A percentile compares a stretch with the other conserved stretches of the same genome.
phyloP scores from a whole-genome alignment of 129 eudicot species.

The Scalesia atractyloides region DNA sequence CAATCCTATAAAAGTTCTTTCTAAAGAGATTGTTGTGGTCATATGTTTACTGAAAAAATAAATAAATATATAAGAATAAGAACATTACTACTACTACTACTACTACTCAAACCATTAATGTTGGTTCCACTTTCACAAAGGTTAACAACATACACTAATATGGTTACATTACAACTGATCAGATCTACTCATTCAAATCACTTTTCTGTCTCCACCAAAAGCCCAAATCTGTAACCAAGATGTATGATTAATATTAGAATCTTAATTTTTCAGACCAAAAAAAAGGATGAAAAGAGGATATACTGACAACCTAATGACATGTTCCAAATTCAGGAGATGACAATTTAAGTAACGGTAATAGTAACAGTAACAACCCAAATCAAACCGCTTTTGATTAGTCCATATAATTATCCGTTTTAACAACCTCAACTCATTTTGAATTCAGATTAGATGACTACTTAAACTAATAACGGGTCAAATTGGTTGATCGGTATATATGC shows the following conservation, averaged over 20 bases:
- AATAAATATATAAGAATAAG: not conserved
- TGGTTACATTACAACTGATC: not conserved
- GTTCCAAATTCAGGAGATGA: not conserved
- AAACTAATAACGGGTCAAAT: too few species aligned
- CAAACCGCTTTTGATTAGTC: not conserved
- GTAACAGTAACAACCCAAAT: not conserved
- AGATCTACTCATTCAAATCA: conserved; percentile 38
- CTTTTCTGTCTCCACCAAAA: conserved; percentile 88
- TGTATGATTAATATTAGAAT: conserved; percentile 5
- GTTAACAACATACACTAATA: conserved; percentile 3
- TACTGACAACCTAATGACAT: not conserved
- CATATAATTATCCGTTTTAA: too few species aligned
- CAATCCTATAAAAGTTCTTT: not conserved
- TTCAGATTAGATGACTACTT: too few species aligned
- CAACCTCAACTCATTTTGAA: too few species aligned
- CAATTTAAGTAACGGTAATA: not conserved
- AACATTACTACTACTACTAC: not conserved
- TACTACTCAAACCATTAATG: conserved; percentile 21
- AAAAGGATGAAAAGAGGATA: not conserved
- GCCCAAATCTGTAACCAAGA: conserved; percentile 87
- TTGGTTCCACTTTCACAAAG: conserved; percentile 23
- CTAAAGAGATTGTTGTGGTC: not conserved
- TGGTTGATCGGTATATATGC: not conserved
- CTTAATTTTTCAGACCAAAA: not conserved
- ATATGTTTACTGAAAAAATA: conserved; percentile 11